These are phyloP conservation scores for Clarireedia homoeocarpa DNA, from an alignment of 2,329 filamentous ascomycete genomes.

Conservation along the genomic window DNA sequence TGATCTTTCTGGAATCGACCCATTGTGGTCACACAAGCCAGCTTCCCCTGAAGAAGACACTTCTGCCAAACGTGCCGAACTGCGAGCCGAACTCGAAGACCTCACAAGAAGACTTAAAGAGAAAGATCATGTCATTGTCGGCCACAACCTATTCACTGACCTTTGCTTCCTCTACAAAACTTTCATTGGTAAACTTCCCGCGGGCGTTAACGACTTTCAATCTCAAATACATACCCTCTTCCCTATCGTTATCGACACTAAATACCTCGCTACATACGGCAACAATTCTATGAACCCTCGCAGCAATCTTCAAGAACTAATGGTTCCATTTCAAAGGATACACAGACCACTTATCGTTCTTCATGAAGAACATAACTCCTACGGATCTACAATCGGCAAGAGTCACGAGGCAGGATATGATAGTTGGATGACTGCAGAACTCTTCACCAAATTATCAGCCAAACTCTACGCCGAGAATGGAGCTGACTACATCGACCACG, in stretches of 20 bases:
- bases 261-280: slow-evolving; percentile 42
- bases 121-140: slow-evolving; percentile 40
- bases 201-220: slow-evolving; percentile 45
- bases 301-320: slow-evolving; percentile 40
- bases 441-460: slow-evolving; percentile 31
- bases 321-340: slow-evolving; percentile 34
- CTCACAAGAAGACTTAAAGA: slow-evolving; percentile 23
- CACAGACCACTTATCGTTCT: slow-evolving; percentile 36
- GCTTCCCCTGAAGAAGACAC: not conserved
- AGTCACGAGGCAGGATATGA: slow-evolving; percentile 55
- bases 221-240: slow-evolving; percentile 39
- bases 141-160: slow-evolving; percentile 59
- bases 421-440: slow-evolving; percentile 40
- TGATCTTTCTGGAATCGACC: slow-evolving; percentile 23
- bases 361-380: slow-evolving; percentile 28
- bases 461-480: slow-evolving; percentile 17
- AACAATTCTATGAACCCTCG: slow-evolving; percentile 33
- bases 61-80: slow-evolving; percentile 12
- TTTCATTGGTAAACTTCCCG: slow-evolving; percentile 51
- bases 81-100: slow-evolving; percentile 17
- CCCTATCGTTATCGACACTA: slow-evolving; percentile 49
- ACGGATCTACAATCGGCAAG: slow-evolving; percentile 17
- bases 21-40: slow-evolving; percentile 30
- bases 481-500: not conserved
- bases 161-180: slow-evolving; percentile 55